Evolutionary conservation across 139 green algal genomes (phyloP).

Genomic region (Chlamydomonas eustigma): DNA sequence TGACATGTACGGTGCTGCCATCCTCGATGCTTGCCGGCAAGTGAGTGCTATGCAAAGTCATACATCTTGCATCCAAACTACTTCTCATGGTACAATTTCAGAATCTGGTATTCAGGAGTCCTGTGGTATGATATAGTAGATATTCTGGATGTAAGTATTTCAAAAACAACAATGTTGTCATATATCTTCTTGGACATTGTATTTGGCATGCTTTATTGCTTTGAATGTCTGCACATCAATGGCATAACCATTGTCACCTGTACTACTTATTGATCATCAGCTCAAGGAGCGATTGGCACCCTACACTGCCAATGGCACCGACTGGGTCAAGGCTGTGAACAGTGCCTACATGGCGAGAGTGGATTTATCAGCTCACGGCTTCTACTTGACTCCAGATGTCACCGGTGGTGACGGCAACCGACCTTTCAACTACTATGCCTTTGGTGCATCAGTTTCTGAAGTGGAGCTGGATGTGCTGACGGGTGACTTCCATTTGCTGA

Average conservation of each 20-base stretch:
- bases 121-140: too few relatives aligned
- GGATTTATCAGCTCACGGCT: conserved; percentile 91
- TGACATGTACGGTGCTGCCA: conserved; percentile 90
- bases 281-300: conserved; percentile 75
- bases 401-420: conserved; percentile 58
- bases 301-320: conserved; percentile 9
- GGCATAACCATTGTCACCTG: too few relatives aligned
- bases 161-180: too few relatives aligned
- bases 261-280: too few relatives aligned
- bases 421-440: conserved; percentile 92
- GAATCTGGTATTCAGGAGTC: too few relatives aligned
- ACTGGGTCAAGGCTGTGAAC: conserved; percentile 60
- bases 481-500: conserved; percentile 71
- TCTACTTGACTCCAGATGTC: conserved; percentile 91
- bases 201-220: too few relatives aligned
- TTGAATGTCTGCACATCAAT: too few relatives aligned
- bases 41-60: too few relatives aligned
- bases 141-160: too few relatives aligned
- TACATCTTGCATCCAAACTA: too few relatives aligned
- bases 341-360: conserved; percentile 81
- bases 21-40: conserved; percentile 82
- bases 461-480: conserved; percentile 91
- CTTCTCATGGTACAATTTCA: too few relatives aligned
- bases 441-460: conserved; percentile 65
- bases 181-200: too few relatives aligned